These are phyloP conservation scores for Thermomyces lanuginosus DNA, from an alignment of 2,329 filamentous ascomycete genomes.

Conservation along the genomic window DNA sequence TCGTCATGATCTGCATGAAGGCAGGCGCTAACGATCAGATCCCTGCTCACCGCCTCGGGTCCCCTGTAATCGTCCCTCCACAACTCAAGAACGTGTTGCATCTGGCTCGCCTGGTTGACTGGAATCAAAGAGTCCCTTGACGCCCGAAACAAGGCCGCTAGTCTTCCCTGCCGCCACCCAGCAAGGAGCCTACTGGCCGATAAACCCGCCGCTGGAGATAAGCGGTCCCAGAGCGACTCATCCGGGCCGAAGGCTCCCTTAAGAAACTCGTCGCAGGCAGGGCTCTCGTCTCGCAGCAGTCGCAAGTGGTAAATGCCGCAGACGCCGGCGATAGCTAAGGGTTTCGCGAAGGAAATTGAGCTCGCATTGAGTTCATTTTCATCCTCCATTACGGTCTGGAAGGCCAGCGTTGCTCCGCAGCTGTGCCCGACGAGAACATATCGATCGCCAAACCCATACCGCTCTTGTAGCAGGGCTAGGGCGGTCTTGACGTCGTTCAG, in stretches of 20 bases:
- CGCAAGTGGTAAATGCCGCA: conserved; percentile 31
- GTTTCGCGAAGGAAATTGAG: conserved; percentile 11
- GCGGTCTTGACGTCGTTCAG: conserved; percentile 27
- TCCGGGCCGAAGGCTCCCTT: conserved; percentile 28
- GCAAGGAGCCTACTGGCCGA: conserved; percentile 15
- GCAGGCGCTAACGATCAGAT: conserved; percentile 22
- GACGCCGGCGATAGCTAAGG: conserved; percentile 25
- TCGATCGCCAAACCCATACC: conserved; percentile 21
- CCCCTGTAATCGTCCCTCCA: conserved; percentile 30
- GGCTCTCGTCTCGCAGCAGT: conserved; percentile 19
- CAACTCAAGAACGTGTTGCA: conserved; percentile 37
- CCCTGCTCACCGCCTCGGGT: conserved; percentile 24
- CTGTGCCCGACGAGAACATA: conserved; percentile 33
- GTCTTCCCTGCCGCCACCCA: conserved; percentile 19
- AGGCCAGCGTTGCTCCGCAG: conserved; percentile 31
- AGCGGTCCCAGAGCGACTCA: conserved; percentile 22
- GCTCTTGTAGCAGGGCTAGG: conserved; percentile 24
- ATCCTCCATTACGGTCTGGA: conserved; percentile 26
- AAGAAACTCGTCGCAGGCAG: conserved; percentile 24
- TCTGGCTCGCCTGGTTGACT: conserved; percentile 23
- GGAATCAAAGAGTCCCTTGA: conserved; percentile 26
- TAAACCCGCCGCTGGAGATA: conserved; percentile 22
- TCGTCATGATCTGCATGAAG: conserved; percentile 27
- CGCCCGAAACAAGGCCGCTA: conserved; percentile 27
- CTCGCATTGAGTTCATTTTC: conserved; percentile 5